These are phyloP conservation scores for Austropuccinia psidii DNA, from an alignment of 1,284 basidiomycete species.

Conservation along the genomic window DNA sequence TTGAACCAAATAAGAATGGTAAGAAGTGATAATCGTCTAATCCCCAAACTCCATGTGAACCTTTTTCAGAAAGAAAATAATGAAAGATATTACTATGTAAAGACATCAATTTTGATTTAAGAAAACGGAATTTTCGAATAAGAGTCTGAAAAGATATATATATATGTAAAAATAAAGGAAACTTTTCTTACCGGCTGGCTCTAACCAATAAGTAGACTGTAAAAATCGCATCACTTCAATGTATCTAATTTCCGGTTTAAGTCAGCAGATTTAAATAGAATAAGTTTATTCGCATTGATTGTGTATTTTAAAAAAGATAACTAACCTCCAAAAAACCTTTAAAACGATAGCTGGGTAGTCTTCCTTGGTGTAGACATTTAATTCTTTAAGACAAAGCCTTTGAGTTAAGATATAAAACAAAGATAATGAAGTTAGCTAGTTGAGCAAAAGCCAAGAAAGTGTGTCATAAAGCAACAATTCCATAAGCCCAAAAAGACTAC, in stretches of 20 bases:
- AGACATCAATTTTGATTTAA: not conserved
- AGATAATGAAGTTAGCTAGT: not conserved
- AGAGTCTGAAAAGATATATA: not conserved
- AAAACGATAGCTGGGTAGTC: conserved; percentile 75
- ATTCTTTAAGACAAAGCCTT: conserved; percentile 71
- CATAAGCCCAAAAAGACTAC: not conserved
- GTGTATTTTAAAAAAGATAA: conserved; percentile 6
- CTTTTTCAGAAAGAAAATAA: too few species aligned
- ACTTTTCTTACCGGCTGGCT: conserved; percentile 65
- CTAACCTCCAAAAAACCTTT: conserved; percentile 79
- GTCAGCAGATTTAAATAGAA: not conserved
- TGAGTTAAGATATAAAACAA: not conserved
- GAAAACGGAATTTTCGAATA: not conserved
- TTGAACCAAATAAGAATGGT: conserved; percentile 83
- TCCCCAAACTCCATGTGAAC: conserved; percentile 94
- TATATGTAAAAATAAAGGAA: not conserved
- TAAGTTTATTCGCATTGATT: conserved; percentile 5
- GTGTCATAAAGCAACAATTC: too few species aligned
- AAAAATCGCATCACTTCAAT: conserved; percentile 79
- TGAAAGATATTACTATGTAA: not conserved
- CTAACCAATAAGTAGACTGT: conserved; percentile 93
- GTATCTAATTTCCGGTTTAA: conserved; percentile 55
- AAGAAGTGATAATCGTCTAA: conserved; percentile 97
- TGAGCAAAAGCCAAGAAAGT: not conserved
- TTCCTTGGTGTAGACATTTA: conserved; percentile 59